These are phyloP conservation scores for Quercus robur DNA, from an alignment of 306 rosid species.

Conservation along the genomic window DNA sequence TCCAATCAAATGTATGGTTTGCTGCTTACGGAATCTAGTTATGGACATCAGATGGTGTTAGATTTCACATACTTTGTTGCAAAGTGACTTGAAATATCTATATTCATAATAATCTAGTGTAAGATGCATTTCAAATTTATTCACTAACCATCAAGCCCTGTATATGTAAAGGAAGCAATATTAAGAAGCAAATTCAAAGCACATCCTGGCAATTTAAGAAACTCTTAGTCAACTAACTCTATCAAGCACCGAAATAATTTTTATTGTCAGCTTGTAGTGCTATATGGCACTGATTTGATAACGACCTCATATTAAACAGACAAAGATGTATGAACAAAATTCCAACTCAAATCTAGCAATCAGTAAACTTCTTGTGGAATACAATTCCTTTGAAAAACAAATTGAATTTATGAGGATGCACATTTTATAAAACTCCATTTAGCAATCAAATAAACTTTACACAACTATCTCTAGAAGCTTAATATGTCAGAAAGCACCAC, in stretches of 20 bases:
- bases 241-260: neutral
- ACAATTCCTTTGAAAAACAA: neutral
- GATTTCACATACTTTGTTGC: neutral
- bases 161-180: neutral
- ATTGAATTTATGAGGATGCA: neutral
- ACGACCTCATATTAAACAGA: neutral
- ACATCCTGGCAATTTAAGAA: neutral
- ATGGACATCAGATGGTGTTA: neutral
- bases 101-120: neutral
- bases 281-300: neutral
- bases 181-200: neutral
- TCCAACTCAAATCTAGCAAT: neutral
- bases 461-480: neutral
- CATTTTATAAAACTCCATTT: neutral
- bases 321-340: neutral
- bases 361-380: neutral
- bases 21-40: neutral
- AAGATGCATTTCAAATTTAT: neutral
- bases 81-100: neutral
- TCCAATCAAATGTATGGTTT: neutral
- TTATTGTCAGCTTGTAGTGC: neutral
- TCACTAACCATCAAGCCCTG: neutral
- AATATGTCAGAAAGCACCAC: neutral
- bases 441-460: neutral
- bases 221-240: neutral